phyloP scores from a whole-genome alignment of 768 basidiomycete species.

The Boletus fagicola region DNA sequence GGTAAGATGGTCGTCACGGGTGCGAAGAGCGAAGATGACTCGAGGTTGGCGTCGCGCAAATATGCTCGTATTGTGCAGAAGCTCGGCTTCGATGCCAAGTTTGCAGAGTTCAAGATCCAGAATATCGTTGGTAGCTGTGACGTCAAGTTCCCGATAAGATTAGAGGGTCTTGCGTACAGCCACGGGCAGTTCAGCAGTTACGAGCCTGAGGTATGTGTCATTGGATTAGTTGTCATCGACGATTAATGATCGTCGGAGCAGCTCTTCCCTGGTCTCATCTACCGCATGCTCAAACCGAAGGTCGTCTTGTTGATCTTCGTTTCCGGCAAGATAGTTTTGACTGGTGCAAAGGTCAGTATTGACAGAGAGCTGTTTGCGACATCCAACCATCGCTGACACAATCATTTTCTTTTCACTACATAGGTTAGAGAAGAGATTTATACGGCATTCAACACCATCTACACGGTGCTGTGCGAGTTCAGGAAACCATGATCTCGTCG shows the following conservation, averaged over 20 bases:
- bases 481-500: slow-evolving; percentile 60
- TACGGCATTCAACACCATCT: slow-evolving; percentile 98
- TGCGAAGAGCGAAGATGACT: slow-evolving; percentile 98
- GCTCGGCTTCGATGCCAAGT: slow-evolving; percentile 98
- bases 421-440: slow-evolving; percentile 99
- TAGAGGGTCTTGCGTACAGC: slow-evolving; percentile 95
- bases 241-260: slow-evolving; percentile 30
- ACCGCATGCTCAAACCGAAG: slow-evolving; percentile 99
- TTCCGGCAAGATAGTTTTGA: slow-evolving; percentile 97
- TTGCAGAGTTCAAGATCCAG: slow-evolving; percentile 99
- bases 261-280: slow-evolving; percentile 98
- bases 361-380: no score
- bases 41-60: slow-evolving; percentile 93
- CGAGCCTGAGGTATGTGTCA: slow-evolving; percentile 82
- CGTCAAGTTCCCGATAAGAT: slow-evolving; percentile 96
- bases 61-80: slow-evolving; percentile 99
- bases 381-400: slow-evolving; percentile 44
- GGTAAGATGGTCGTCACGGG: slow-evolving; percentile 99
- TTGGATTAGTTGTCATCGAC: neutral
- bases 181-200: slow-evolving; percentile 99
- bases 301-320: slow-evolving; percentile 98
- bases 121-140: slow-evolving; percentile 99
- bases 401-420: slow-evolving; percentile 30
- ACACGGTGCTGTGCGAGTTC: slow-evolving; percentile 96
- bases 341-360: slow-evolving; percentile 89